Base-by-base conservation (phyloP, 2,329 filamentous ascomycete species). In the Gremmenia infestans region DNA sequence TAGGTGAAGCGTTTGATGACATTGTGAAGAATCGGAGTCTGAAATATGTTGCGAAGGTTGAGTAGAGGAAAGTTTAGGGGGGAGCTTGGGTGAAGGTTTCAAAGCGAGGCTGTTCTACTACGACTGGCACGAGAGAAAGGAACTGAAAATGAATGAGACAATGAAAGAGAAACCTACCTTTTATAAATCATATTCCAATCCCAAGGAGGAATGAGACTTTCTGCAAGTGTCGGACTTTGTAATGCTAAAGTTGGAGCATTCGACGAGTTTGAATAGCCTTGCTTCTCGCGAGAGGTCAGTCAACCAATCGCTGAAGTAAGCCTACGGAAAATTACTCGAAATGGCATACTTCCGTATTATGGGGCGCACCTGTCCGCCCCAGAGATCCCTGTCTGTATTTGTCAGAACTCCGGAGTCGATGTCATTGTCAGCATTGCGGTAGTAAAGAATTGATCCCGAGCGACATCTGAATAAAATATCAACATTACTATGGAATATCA, bases 401-500 rank as follows among this genome's bases (percentile, higher is more conserved):
- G 49, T 51, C 36, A 51, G 49, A 32, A 35, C 12, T 17, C 42
- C 19, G 42, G 9, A 12, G 28, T 32, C 28, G 28, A 32, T 32
- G 28, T 12, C 28, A 9, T 4, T 12, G 28, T 32, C 28, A 32
- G 28, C 28, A 32, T 32, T 32, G 9, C 28, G 28, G 28, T 32
- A 12, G 28, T 32, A 11, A 32, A 32, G 28, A 12, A 32, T 32
- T 12, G 4, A 32, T 12, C 1, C 28, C 8, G 11, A 32, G 28
- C 28, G 11, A 32, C 28, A 32, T 32, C 28, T 11, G 12, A 12
- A 12, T 12, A 32, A 32, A 12, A 32, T 32, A 32, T 32, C 28
- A 32, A 40, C 51, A 53, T 22, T 36, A 35, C n/a, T 36, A 58
- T 58, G 56, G 56, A 56, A 7, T 48, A 15, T 35, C 32, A 50